These are phyloP conservation scores for Cinchona pubescens DNA, from an alignment of 257 asterid species.

Conservation along the genomic window DNA sequence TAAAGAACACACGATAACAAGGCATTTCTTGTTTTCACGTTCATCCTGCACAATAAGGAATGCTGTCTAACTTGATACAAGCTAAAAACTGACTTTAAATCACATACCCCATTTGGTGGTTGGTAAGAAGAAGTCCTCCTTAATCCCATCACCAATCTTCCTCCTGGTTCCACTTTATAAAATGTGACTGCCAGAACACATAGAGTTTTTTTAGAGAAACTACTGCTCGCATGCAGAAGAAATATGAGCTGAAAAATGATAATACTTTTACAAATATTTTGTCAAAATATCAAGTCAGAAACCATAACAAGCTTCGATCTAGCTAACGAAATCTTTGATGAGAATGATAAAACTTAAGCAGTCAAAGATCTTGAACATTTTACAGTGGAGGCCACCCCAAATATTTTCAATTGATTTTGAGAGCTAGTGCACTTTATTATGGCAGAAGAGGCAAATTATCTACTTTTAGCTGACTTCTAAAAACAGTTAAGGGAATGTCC, in stretches of 20 bases:
- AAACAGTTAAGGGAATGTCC: too few species aligned
- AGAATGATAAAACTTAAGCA: not conserved
- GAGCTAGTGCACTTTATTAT: not conserved
- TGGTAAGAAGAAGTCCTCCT: constrained; percentile 37
- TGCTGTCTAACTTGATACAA: not conserved
- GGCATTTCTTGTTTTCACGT: not conserved
- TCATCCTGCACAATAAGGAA: not conserved
- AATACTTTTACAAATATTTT: not conserved
- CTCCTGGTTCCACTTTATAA: constrained; percentile 61
- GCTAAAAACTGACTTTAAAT: not conserved
- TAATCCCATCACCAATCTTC: constrained; percentile 60
- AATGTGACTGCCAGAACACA: constrained; percentile 48
- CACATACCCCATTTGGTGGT: constrained; percentile 15
- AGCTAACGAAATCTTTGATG: not conserved
- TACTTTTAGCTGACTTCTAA: not conserved
- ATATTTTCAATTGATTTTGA: not conserved
- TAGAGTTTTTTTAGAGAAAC: not conserved
- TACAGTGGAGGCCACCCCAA: not conserved
- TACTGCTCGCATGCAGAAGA: not conserved
- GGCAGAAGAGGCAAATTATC: not conserved
- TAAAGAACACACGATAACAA: not conserved
- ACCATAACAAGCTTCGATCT: not conserved
- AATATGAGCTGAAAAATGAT: not conserved
- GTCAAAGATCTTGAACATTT: not conserved
- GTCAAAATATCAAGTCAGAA: not conserved